Evolutionary conservation across 371 early-diverging fungal species (phyloP), one percentile per base, ranked within the genome.

Genomic region (Mortierella sp.): DNA sequence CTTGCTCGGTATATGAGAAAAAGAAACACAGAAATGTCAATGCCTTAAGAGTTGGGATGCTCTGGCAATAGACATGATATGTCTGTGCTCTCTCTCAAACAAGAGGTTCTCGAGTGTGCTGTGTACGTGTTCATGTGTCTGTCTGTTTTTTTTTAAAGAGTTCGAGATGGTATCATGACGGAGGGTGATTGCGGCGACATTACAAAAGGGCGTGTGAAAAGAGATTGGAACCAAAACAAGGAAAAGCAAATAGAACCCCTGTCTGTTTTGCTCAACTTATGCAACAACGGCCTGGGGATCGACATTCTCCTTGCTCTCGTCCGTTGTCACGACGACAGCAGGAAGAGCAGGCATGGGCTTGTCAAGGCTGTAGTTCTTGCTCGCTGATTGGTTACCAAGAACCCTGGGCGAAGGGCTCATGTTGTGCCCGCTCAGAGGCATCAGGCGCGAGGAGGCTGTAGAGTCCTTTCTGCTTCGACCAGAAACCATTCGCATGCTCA

Each of bases 351-450:
- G 37, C 37, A 16, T 57, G 57, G 18, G 9, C 57, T 30, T 57
- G 37, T 57, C 57, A 26, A 29, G 26, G 57, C 30, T 12, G 37
- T 21, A n/a, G 14, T 16, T 44, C 55, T n/a, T 23, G 18, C 16
- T 25, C 0, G 23, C 21, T 12, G 9, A 14, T 2, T 52, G 7
- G 19, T 53, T 66, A 26, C 73, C 67, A 5, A 66, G 26, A 51
- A 72, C 67, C 2, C 67, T 57, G 5, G 73, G 63, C 19, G 67
- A 59, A 9, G 57, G 66, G 28, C 26, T 59, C 3, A 37, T 56
- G 56, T 52, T 56, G 26, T 57, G n/a, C 19, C 25, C n/a, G n/a
- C n/a, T 30, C 18, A 18, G 26, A 14, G 29, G n/a, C 14, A 26
- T 43, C 16, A 25, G 25, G 12, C 16, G 37, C 11, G 60, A 60